Percentiles rank a stretch among this genome's conserved stretches.
These are phyloP conservation scores for Juglanconis juglandina DNA, from an alignment of 2,329 filamentous ascomycete genomes.

Conservation along the genomic window DNA sequence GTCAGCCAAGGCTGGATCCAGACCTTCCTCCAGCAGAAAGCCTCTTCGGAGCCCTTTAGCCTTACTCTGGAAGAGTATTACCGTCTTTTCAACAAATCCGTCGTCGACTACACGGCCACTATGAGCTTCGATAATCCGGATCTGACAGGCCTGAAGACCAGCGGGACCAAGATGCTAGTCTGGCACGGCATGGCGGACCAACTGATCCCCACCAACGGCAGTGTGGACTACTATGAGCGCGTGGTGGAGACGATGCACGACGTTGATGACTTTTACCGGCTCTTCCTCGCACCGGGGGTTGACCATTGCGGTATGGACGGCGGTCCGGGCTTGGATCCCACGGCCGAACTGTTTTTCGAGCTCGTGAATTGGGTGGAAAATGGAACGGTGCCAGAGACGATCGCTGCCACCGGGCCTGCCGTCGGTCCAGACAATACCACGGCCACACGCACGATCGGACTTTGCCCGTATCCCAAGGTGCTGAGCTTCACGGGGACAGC, in stretches of 20 bases:
- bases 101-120: constrained; percentile 1
- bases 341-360: constrained; percentile 26
- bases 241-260: constrained; percentile 33
- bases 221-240: constrained; percentile 31
- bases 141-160: constrained; percentile 25
- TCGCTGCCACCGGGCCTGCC: constrained; percentile 14
- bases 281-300: constrained; percentile 50
- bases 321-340: constrained; percentile 29
- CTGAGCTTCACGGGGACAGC: constrained; percentile 1
- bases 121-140: constrained; percentile 14
- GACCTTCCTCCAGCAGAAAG: constrained; percentile 4
- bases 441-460: constrained; percentile 1
- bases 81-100: background rate
- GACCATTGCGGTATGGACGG: constrained; percentile 43
- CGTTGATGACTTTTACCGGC: constrained; percentile 46
- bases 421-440: constrained; percentile 1
- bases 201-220: constrained; percentile 29
- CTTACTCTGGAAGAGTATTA: background rate
- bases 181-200: constrained; percentile 40
- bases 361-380: constrained; percentile 23
- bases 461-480: constrained; percentile 6
- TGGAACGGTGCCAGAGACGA: constrained; percentile 14
- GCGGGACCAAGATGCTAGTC: constrained; percentile 40
- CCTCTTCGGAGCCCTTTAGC: background rate
- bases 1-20: constrained; percentile 1